Percentiles rank a stretch among this genome's conserved stretches.
Conservation (phyloP, 1,139 yeast species). For the Scheffersomyces insectosa region DNA sequence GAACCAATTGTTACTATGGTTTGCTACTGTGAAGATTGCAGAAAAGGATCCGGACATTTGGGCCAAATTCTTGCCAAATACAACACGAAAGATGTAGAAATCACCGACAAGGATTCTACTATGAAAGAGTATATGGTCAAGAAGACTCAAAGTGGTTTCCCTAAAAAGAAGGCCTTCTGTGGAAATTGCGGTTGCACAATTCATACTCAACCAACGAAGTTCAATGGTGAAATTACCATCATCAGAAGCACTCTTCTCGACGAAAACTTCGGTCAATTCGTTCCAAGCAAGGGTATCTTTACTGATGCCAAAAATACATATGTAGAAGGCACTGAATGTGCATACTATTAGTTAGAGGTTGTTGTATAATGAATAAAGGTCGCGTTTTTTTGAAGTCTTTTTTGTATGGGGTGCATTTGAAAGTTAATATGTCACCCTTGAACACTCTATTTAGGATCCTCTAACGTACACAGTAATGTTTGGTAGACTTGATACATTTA, state of each 20-base stretch:
- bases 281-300: background rate
- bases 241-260: conserved; percentile 22
- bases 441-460: too few species aligned
- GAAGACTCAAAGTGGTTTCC: conserved; percentile 21
- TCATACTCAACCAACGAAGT: conserved; percentile 20
- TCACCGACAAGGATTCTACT: conserved; percentile 11
- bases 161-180: conserved; percentile 22
- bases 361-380: too few species aligned
- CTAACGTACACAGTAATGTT: too few species aligned
- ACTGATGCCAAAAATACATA: background rate
- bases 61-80: conserved; percentile 21
- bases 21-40: conserved; percentile 25
- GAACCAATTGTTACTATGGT: conserved; percentile 13
- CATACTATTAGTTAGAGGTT: background rate
- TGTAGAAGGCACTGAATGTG: background rate
- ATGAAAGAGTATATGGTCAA: conserved; percentile 14
- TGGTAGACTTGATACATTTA: too few species aligned
- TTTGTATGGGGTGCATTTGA: too few species aligned
- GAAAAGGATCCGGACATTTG: conserved; percentile 25
- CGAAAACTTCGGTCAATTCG: conserved; percentile 1
- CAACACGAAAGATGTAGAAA: conserved; percentile 12
- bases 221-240: conserved; percentile 18
- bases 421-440: too few species aligned
- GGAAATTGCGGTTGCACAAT: conserved; percentile 22
- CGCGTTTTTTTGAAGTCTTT: too few species aligned